phyloP scores from a whole-genome alignment of 345 rosid species.

The Lepidium aucheri region DNA sequence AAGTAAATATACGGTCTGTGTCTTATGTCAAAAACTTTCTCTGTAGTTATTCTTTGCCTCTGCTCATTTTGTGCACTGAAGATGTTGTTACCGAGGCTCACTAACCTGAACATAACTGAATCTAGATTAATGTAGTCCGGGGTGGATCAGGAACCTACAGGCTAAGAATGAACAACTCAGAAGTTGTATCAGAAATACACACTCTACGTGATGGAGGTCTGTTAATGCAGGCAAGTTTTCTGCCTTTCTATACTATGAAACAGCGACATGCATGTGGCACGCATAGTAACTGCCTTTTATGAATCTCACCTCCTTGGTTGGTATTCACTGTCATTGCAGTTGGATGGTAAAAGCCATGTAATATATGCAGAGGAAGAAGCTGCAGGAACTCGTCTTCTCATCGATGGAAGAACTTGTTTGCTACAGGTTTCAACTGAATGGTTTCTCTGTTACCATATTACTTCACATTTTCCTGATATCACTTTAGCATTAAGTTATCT shows the following conservation, averaged over 20 bases:
- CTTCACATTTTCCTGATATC: neutral
- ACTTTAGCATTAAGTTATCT: conserved; percentile 1
- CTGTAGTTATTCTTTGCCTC: neutral
- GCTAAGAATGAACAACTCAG: conserved; percentile 80
- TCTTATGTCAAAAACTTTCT: conserved; percentile 4
- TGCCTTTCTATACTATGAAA: neutral
- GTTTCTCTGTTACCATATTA: neutral
- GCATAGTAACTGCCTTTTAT: neutral
- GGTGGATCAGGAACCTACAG: conserved; percentile 94
- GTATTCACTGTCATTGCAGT: conserved; percentile 34
- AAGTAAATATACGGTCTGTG: conserved; percentile 83
- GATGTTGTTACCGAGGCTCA: neutral
- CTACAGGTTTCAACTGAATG: conserved; percentile 50
- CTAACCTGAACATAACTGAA: conserved; percentile 5
- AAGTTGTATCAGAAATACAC: conserved; percentile 94
- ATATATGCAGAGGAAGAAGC: conserved; percentile 99
- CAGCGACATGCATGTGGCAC: neutral
- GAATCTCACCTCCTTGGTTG: conserved; percentile 11
- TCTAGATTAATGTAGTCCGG: conserved; percentile 86
- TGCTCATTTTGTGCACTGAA: neutral
- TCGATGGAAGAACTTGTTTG: conserved; percentile 99
- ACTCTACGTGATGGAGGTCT: conserved; percentile 98
- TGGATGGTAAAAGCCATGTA: conserved; percentile 99
- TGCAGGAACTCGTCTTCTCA: conserved; percentile 98
- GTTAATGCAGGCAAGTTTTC: conserved; percentile 85